Evolutionary conservation across 257 asterid species (phyloP).

Genomic region (Fraxinus quadrangulata): DNA sequence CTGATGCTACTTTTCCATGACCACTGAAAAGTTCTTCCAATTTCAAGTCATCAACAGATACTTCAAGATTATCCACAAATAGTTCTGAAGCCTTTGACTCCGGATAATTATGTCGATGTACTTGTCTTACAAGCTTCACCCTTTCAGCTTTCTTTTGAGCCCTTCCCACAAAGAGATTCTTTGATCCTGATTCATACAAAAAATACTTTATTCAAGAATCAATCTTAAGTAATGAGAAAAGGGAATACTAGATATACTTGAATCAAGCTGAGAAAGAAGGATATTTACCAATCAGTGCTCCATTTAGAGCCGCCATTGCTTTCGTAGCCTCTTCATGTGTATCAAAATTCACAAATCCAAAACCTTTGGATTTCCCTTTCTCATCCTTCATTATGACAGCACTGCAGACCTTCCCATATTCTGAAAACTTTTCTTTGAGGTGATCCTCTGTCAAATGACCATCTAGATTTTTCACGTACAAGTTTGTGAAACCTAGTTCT

Average conservation of each 20-base stretch:
- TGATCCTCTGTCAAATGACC: conserved; percentile 42
- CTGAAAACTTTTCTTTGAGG: conserved; percentile 48
- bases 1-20: conserved; percentile 41
- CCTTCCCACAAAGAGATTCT: conserved; percentile 36
- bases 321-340: conserved; percentile 52
- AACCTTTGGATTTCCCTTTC: conserved; percentile 49
- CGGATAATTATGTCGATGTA: conserved; percentile 5
- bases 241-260: background rate
- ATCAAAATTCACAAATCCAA: conserved; percentile 60
- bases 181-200: conserved; percentile 39
- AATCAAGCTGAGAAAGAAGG: background rate
- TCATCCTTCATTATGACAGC: conserved; percentile 47
- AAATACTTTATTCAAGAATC: conserved; percentile 2
- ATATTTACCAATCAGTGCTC: conserved; percentile 31
- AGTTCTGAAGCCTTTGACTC: conserved; percentile 21
- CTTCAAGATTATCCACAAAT: conserved; percentile 35
- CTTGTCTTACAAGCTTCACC: conserved; percentile 14
- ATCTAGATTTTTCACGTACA: conserved; percentile 57
- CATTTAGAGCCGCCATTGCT: conserved; percentile 51
- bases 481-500: conserved; percentile 44
- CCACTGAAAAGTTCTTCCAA: conserved; percentile 28
- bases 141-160: conserved; percentile 39
- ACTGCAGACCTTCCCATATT: conserved; percentile 49
- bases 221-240: background rate
- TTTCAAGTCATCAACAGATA: conserved; percentile 30